These are phyloP conservation scores for Penicillium cinerascens DNA, from an alignment of 495 filamentous ascomycete genomes.

Conservation along the genomic window DNA sequence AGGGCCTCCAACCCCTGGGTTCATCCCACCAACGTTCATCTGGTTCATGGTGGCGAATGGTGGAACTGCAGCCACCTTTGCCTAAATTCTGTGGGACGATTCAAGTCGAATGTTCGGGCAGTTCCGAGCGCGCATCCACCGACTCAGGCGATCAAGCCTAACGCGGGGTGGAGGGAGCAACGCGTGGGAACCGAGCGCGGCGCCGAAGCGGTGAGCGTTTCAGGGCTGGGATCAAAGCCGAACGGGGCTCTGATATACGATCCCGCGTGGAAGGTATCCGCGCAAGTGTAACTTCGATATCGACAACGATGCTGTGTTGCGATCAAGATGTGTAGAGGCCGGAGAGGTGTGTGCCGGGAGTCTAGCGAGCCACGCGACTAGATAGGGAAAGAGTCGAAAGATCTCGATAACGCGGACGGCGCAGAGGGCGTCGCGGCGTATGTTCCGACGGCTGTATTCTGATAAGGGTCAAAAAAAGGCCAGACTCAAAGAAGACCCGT, in stretches of 20 bases:
- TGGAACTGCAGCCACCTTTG: slow-evolving; percentile 38
- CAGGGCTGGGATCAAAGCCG: neutral
- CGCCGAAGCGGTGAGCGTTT: slow-evolving; percentile 19
- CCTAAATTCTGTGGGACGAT: slow-evolving; percentile 26
- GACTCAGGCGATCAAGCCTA: slow-evolving; percentile 33
- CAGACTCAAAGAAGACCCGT: slow-evolving; percentile 1
- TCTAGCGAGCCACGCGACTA: slow-evolving; percentile 50
- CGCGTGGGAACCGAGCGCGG: slow-evolving; percentile 22
- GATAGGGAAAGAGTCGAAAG: slow-evolving; percentile 59
- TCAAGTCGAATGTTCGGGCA: slow-evolving; percentile 16
- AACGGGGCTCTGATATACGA: neutral
- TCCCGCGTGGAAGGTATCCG: slow-evolving; percentile 9
- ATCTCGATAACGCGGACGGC: slow-evolving; percentile 46
- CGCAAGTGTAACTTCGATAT: slow-evolving; percentile 4
- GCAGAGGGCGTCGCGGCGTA: slow-evolving; percentile 5
- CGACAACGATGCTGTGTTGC: slow-evolving; percentile 5
- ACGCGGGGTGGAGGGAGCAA: slow-evolving; percentile 28
- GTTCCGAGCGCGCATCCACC: slow-evolving; percentile 39
- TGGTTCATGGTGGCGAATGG: slow-evolving; percentile 62
- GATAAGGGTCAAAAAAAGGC: slow-evolving; percentile 8
- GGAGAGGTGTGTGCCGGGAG: slow-evolving; percentile 9
- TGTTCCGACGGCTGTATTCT: slow-evolving; percentile 7
- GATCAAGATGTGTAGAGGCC: slow-evolving; percentile 13
- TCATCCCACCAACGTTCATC: slow-evolving; percentile 66
- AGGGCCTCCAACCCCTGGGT: slow-evolving; percentile 56